phyloP scores from a whole-genome alignment of 2,329 filamentous ascomycete genomes.

The Lachnum nothofagi region DNA sequence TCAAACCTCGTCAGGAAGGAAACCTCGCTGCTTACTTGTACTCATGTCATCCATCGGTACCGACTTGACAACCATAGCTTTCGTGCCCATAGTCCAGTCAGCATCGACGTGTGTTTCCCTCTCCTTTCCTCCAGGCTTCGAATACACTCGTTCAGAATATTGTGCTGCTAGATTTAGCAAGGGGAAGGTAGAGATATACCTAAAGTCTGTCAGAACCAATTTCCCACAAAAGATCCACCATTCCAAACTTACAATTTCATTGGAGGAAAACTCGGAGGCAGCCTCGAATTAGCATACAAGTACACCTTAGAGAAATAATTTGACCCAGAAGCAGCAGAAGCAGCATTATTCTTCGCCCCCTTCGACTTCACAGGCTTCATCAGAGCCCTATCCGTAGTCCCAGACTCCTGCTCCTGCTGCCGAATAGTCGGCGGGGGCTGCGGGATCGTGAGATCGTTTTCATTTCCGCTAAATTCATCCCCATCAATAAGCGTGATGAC shows the following conservation, averaged over 20 bases:
- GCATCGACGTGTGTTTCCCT: slow-evolving; percentile 64
- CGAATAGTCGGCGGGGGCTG: slow-evolving; percentile 15
- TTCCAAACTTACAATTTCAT: slow-evolving; percentile 55
- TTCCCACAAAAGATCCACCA: neutral
- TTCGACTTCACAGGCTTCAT: slow-evolving; percentile 29
- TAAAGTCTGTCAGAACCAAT: slow-evolving; percentile 30
- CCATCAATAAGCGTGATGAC: slow-evolving; percentile 69
- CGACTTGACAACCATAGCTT: slow-evolving; percentile 80
- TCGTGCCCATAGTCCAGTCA: slow-evolving; percentile 69
- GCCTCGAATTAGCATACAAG: slow-evolving; percentile 69
- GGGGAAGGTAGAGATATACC: slow-evolving; percentile 69
- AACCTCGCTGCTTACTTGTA: slow-evolving; percentile 47
- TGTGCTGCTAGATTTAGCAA: slow-evolving; percentile 73
- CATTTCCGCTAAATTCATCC: slow-evolving; percentile 49
- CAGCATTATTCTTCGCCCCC: slow-evolving; percentile 33
- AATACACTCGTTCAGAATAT: slow-evolving; percentile 72
- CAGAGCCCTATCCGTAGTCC: slow-evolving; percentile 11
- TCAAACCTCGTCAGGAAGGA: too few relatives aligned
- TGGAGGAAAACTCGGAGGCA: slow-evolving; percentile 62
- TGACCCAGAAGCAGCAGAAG: slow-evolving; percentile 40
- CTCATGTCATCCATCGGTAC: slow-evolving; percentile 72
- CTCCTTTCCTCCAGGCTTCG: slow-evolving; percentile 56
- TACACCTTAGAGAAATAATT: slow-evolving; percentile 73
- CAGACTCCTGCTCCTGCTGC: slow-evolving; percentile 24
- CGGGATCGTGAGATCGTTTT: slow-evolving; percentile 45